Evolutionary conservation across 2,329 filamentous ascomycete genomes (phyloP).

Genomic region (Hymenoscyphus albidus): DNA sequence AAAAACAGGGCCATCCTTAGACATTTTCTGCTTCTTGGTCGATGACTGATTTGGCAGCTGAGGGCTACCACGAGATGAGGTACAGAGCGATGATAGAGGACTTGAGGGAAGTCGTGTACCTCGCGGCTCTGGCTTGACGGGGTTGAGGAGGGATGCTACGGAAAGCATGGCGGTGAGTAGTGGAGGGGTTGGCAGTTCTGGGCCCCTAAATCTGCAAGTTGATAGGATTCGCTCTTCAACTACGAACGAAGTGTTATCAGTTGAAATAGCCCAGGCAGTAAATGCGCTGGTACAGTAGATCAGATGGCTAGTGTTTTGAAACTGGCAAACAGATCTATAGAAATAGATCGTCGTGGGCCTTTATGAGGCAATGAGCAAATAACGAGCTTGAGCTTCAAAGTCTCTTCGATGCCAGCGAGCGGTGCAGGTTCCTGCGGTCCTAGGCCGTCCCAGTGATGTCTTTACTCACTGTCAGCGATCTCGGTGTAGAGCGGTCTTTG

Average conservation of each 20-base stretch:
- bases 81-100: slow-evolving; percentile 33
- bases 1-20: slow-evolving; percentile 62
- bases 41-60: slow-evolving; percentile 28
- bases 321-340: slow-evolving; percentile 29
- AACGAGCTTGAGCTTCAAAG: slow-evolving; percentile 24
- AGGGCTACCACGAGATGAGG: slow-evolving; percentile 29
- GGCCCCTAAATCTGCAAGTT: slow-evolving; percentile 28
- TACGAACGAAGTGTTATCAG: slow-evolving; percentile 22
- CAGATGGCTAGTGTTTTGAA: slow-evolving; percentile 24
- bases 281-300: slow-evolving; percentile 21
- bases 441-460: slow-evolving; percentile 25
- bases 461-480: slow-evolving; percentile 29
- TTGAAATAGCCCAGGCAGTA: slow-evolving; percentile 15
- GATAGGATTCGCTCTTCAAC: slow-evolving; percentile 21
- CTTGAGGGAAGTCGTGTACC: slow-evolving; percentile 42
- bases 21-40: slow-evolving; percentile 53
- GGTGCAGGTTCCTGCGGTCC: slow-evolving; percentile 28
- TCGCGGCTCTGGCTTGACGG: slow-evolving; percentile 40
- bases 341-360: slow-evolving; percentile 21
- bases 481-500: slow-evolving; percentile 45
- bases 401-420: slow-evolving; percentile 27
- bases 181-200: slow-evolving; percentile 21
- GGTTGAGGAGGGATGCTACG: slow-evolving; percentile 64
- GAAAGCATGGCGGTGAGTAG: slow-evolving; percentile 52
- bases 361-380: slow-evolving; percentile 25